Evolutionary conservation across 2,329 filamentous ascomycete genomes (phyloP), one percentile per base, ranked within the genome.

Genomic region (Scorias spongiosa): DNA sequence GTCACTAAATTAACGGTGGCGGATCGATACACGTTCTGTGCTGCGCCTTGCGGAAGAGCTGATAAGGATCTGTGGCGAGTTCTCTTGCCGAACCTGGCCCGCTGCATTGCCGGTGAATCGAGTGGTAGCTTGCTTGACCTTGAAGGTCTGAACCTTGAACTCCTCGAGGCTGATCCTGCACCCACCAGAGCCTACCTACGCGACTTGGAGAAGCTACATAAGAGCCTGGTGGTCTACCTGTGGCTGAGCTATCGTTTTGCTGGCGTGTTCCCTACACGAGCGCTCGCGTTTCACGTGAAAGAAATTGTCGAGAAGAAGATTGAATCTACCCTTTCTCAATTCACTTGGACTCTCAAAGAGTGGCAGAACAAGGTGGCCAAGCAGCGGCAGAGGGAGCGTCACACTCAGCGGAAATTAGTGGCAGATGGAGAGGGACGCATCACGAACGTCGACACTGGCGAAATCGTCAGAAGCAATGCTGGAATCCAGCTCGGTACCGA

Each of bases 171-270:
- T 20, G 55, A 64, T 1, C 59, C 69, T 1, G 65, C 63, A 0
- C 59, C 59, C 1, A 59, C 62, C 11, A 64, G 71, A 43, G 60
- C 67, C 0, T 84, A 86, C 51, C 69, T 98, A 10, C 66, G 68
- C 44, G 64, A 69, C 8, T 68, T 96, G 15, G 91, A 98, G 60
- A 61, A 67, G 2, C 70, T 98, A 12, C 91, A 98, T 65, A 84
- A 84, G 54, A 71, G 77, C 26, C 67, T 98, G 32, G 85, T 89
- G 39, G 67, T 88, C 40, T 98, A 96, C 58, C 71, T 93, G 2
- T 98, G 91, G 91, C 70, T 98, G 12, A 89, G 84, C 53, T 96
- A 89, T 63, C 80, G 89, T 6, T 93, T 89, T 61, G 71, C 78
- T 2, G 84, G 84, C 41, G 72, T 93, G 42, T 93, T 95, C 61